Evolutionary conservation across 2,329 filamentous ascomycete species (phyloP).

Genomic region (Calonectria multiphialidica): DNA sequence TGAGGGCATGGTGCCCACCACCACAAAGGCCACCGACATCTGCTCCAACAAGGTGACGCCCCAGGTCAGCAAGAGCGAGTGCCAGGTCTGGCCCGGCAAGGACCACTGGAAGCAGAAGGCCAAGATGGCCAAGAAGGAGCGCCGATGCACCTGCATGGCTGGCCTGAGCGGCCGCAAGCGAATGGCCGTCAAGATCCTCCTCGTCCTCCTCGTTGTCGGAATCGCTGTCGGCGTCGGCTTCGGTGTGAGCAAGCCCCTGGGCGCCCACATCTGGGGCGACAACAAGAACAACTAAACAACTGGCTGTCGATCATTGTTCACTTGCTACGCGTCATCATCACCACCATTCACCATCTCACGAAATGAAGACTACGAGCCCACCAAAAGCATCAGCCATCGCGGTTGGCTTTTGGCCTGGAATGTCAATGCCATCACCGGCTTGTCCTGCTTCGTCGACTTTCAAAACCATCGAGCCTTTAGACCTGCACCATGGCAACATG

Average conservation of each 20-base stretch:
- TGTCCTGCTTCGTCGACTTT: slow-evolving; percentile 18
- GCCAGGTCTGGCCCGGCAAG: slow-evolving; percentile 71
- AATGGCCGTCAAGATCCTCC: slow-evolving; percentile 66
- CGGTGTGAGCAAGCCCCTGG: slow-evolving; percentile 71
- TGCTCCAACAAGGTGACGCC: slow-evolving; percentile 49
- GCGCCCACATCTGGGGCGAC: slow-evolving; percentile 69
- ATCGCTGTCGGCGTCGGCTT: slow-evolving; percentile 68
- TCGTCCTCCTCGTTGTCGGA: slow-evolving; percentile 65
- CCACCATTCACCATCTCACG: neutral
- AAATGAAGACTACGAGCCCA: slow-evolving; percentile 1
- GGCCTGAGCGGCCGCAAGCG: slow-evolving; percentile 65
- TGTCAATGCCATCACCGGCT: neutral
- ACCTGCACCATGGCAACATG: slow-evolving; percentile 22
- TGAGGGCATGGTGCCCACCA: slow-evolving; percentile 61
- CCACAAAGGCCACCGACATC: slow-evolving; percentile 42
- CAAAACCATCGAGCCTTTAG: slow-evolving; percentile 31
- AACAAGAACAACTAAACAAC: slow-evolving; percentile 35
- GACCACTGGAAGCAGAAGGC: slow-evolving; percentile 71
- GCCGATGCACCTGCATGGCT: slow-evolving; percentile 64
- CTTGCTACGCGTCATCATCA: slow-evolving; percentile 4
- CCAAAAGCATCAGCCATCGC: neutral
- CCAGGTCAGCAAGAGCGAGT: slow-evolving; percentile 57
- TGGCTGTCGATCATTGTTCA: neutral
- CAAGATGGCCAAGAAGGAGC: slow-evolving; percentile 66
- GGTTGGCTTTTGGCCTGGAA: neutral